Percentiles rank a stretch among this genome's conserved stretches.
Conservation (phyloP, 1,139 yeast genomes). For the Diutina mesorugosa region DNA sequence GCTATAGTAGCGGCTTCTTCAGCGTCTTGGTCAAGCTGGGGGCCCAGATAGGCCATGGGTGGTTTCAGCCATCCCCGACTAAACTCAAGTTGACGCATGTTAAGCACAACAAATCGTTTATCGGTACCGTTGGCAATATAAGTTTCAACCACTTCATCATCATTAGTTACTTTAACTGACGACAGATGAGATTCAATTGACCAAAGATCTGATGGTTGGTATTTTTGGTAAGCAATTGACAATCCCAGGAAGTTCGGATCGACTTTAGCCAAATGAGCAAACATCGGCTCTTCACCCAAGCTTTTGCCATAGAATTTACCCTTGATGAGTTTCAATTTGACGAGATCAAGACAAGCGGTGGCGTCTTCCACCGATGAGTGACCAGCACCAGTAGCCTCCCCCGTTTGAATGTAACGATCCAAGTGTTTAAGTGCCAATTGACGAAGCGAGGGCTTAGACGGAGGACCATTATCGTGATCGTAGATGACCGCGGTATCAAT, state of each 20-base stretch:
- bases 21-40: constrained; percentile 2
- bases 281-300: constrained; percentile 20
- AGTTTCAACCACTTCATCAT: constrained; percentile 41
- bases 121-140: constrained; percentile 20
- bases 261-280: constrained; percentile 12
- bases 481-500: constrained; percentile 56
- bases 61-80: constrained; percentile 14
- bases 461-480: constrained; percentile 72
- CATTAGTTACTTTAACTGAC: constrained; percentile 33
- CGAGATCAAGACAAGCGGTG: constrained; percentile 62
- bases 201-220: constrained; percentile 4
- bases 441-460: constrained; percentile 64
- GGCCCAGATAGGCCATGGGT: constrained; percentile 7
- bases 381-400: constrained; percentile 40
- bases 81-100: constrained; percentile 48
- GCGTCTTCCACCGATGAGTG: constrained; percentile 90
- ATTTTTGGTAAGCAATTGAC: constrained; percentile 24
- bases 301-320: constrained; percentile 57
- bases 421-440: constrained; percentile 50
- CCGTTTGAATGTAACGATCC: constrained; percentile 45
- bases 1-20: constrained; percentile 4
- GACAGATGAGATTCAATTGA: constrained; percentile 7
- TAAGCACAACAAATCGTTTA: constrained; percentile 38
- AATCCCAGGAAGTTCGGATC: constrained; percentile 20
- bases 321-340: constrained; percentile 51